Percentiles rank a stretch among this genome's conserved stretches.
Conservation (phyloP, 2,329 filamentous ascomycete species). For the Sporothrix humicola region DNA sequence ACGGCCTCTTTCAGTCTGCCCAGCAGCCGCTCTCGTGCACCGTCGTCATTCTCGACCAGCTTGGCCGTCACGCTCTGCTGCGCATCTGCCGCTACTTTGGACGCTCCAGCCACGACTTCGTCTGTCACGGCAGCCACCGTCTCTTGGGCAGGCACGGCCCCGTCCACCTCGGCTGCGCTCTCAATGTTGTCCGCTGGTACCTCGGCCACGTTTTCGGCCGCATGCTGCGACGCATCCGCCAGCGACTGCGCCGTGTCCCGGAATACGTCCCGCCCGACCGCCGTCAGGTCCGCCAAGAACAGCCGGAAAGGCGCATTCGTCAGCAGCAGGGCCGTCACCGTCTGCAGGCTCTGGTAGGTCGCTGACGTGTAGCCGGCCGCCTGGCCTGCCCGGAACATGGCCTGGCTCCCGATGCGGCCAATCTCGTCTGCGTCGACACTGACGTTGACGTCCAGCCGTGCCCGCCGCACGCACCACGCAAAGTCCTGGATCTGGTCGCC, state of each 20-base stretch:
- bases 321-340: constrained; percentile 81
- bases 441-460: constrained; percentile 63
- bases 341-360: constrained; percentile 80
- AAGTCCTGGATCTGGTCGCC: constrained; percentile 90
- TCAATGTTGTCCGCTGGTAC: constrained; percentile 3
- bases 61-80: constrained; percentile 76
- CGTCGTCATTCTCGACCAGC: constrained; percentile 71
- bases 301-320: constrained; percentile 90
- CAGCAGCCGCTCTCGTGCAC: constrained; percentile 62
- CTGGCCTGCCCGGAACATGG: constrained; percentile 49
- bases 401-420: constrained; percentile 65
- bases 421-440: constrained; percentile 56
- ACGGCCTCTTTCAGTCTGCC: constrained; percentile 79
- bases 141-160: background rate
- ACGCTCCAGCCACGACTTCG: constrained; percentile 58
- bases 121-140: constrained; percentile 63
- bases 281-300: constrained; percentile 79
- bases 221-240: constrained; percentile 74
- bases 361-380: constrained; percentile 70
- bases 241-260: constrained; percentile 82
- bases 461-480: constrained; percentile 80
- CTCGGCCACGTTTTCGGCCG: constrained; percentile 70
- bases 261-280: constrained; percentile 82
- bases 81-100: constrained; percentile 63
- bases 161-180: background rate